phyloP scores from a whole-genome alignment of 164 flowering plant species.

The Chloranthus sessilifolius region DNA sequence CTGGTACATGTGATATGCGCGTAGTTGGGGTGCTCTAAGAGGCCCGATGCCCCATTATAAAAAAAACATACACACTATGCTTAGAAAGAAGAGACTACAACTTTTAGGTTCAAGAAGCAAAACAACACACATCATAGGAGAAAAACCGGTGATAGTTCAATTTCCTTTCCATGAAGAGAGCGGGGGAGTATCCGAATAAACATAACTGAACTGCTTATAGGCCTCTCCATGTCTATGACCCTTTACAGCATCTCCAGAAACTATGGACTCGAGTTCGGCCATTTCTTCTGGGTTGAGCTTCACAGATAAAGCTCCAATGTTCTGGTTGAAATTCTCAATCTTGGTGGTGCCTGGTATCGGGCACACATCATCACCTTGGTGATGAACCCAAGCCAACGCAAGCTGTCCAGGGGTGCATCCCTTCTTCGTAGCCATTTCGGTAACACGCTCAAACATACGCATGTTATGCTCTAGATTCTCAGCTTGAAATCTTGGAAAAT shows the following conservation, averaged over 20 bases:
- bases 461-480: constrained; percentile 34
- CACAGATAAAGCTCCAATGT: constrained; percentile 36
- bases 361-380: constrained; percentile 33
- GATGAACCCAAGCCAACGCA: constrained; percentile 41
- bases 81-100: too few species aligned
- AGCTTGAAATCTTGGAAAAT: constrained; percentile 25
- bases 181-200: constrained; percentile 19
- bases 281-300: constrained; percentile 34
- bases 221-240: constrained; percentile 29
- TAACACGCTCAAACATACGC: constrained; percentile 22
- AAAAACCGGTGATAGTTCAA: neutral
- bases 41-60: too few species aligned
- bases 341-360: constrained; percentile 52
- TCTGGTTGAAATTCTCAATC: constrained; percentile 37
- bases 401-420: constrained; percentile 38
- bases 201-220: too few species aligned
- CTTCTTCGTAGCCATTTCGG: constrained; percentile 24
- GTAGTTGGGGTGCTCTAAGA: too few species aligned
- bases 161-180: constrained; percentile 23
- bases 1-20: too few species aligned
- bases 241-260: constrained; percentile 23
- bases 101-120: too few species aligned
- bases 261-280: constrained; percentile 32
- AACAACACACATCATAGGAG: neutral
- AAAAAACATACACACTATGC: too few species aligned